Percentiles rank a stretch among this genome's conserved stretches.
Evolutionary conservation across 441 rosid genomes (phyloP).

Genomic region (Populus hybrid): DNA sequence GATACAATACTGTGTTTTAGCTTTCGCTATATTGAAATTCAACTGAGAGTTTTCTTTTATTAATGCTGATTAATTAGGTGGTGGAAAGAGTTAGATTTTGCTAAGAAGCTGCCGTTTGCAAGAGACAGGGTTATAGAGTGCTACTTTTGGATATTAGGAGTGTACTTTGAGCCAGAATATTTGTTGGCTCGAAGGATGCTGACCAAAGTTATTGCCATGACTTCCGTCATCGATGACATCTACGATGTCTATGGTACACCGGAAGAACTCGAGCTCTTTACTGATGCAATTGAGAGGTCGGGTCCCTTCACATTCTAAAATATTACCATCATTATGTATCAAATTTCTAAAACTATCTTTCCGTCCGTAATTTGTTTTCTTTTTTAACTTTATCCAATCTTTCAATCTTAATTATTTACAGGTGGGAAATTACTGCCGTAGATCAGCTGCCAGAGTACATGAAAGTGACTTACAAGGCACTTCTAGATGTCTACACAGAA

Average conservation of each 20-base stretch:
- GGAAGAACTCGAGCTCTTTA: constrained; percentile 22
- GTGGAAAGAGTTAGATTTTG: constrained; percentile 23
- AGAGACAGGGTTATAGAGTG: constrained; percentile 27
- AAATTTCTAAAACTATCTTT: too few species aligned
- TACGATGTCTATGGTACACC: constrained; percentile 21
- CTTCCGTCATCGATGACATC: constrained; percentile 17
- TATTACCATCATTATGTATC: background rate
- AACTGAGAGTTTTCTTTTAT: background rate
- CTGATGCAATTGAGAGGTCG: constrained; percentile 27
- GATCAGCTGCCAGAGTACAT: constrained; percentile 34
- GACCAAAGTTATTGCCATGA: constrained; percentile 8
- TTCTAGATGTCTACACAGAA: constrained; percentile 21
- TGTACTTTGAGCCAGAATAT: constrained; percentile 28
- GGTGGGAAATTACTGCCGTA: constrained; percentile 31
- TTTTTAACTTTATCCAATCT: too few species aligned
- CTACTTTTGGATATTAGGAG: constrained; percentile 28
- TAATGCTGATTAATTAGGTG: constrained; percentile 14
- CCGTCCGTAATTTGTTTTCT: too few species aligned
- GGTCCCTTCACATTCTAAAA: background rate
- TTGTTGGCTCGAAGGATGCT: constrained; percentile 6
- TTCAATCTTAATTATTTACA: constrained; percentile 6
- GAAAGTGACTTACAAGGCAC: constrained; percentile 17
- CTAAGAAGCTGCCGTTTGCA: constrained; percentile 16
- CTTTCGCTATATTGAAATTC: background rate
- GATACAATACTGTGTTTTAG: too few species aligned